Percentiles rank a stretch among this genome's conserved stretches.
phyloP scores from a whole-genome alignment of 129 eudicot species.

The Oenanthe sinensis region DNA sequence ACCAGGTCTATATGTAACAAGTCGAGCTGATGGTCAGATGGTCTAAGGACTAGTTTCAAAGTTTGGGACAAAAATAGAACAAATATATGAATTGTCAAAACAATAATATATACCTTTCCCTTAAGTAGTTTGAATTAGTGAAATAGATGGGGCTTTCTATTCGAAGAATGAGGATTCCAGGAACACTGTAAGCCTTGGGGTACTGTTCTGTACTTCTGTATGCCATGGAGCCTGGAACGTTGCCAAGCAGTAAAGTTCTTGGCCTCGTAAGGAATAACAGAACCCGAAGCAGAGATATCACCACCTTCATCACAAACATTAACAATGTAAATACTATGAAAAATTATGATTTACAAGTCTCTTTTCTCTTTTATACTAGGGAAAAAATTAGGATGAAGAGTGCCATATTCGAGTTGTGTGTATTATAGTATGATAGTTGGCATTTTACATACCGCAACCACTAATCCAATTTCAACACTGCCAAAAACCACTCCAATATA shows the following conservation, averaged over 20 bases:
- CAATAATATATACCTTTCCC: constrained; percentile 57
- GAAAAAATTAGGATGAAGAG: background rate
- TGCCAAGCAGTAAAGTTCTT: constrained; percentile 52
- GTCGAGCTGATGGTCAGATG: background rate
- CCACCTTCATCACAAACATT: constrained; percentile 36
- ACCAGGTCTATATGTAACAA: background rate
- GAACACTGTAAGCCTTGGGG: constrained; percentile 39
- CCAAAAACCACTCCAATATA: constrained; percentile 82
- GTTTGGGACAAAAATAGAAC: too few relatives aligned
- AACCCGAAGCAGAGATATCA: constrained; percentile 60
- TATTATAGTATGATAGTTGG: background rate
- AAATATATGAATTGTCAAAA: background rate
- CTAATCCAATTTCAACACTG: constrained; percentile 62
- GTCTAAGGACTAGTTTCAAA: too few relatives aligned
- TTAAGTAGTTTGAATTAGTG: constrained; percentile 61
- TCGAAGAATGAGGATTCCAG: constrained; percentile 67
- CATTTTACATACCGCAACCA: constrained; percentile 55
- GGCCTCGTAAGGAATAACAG: constrained; percentile 79
- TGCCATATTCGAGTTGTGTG: background rate
- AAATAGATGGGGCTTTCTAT: constrained; percentile 82
- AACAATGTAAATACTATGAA: background rate
- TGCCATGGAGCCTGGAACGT: constrained; percentile 51
- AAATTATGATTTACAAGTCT: background rate
- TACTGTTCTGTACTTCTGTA: constrained; percentile 78
- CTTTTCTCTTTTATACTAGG: background rate